phyloP scores from a whole-genome alignment of 768 basidiomycete species.

The Leccinum pellstonianum region DNA sequence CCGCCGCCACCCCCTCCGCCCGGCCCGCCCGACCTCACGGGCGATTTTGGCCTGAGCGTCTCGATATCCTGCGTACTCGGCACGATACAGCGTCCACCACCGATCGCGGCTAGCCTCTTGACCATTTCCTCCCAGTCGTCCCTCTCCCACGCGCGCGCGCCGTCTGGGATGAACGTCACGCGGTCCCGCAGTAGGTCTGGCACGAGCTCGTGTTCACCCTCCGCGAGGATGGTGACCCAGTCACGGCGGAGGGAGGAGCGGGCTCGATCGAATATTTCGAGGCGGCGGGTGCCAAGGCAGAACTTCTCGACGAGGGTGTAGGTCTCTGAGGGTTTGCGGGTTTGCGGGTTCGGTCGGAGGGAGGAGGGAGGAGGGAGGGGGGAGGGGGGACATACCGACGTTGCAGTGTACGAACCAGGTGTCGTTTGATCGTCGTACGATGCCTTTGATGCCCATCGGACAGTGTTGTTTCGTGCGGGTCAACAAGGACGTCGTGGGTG shows the following conservation, averaged over 20 bases:
- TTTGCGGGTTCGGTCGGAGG: conserved; percentile 56
- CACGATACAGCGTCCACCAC: conserved; percentile 59
- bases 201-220: conserved; percentile 57
- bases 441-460: conserved; percentile 95
- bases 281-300: conserved; percentile 86
- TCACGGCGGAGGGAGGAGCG: conserved; percentile 74
- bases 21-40: conserved; percentile 46
- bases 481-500: conserved; percentile 80
- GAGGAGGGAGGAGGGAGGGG: no score
- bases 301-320: conserved; percentile 97
- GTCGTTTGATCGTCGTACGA: conserved; percentile 93
- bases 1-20: conserved; percentile 16
- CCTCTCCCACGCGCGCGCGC: conserved; percentile 51
- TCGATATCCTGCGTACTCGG: conserved; percentile 82
- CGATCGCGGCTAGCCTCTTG: conserved; percentile 45
- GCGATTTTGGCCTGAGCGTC: conserved; percentile 81
- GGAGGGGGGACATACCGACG: conserved; percentile 59
- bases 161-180: conserved; percentile 26
- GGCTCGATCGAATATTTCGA: conserved; percentile 82
- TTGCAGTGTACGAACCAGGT: conserved; percentile 98
- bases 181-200: conserved; percentile 36
- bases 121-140: conserved; percentile 66
- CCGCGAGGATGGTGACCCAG: conserved; percentile 85
- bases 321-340: conserved; percentile 77
- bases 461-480: conserved; percentile 95